phyloP scores from a whole-genome alignment of 192 early-diverging fungal species.

The Jimgerdemannia flammicorona region DNA sequence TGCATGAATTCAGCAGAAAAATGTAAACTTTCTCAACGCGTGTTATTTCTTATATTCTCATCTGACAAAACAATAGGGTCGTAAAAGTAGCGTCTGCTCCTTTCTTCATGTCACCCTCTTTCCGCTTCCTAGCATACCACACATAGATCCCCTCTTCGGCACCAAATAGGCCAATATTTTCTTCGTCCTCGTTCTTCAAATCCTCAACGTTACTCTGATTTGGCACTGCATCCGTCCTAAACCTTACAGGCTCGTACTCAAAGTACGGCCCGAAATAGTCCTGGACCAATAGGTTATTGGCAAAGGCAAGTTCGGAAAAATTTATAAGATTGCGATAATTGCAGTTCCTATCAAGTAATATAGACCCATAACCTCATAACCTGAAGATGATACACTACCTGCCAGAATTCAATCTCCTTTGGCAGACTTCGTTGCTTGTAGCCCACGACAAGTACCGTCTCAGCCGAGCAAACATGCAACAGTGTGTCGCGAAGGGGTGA shows the following conservation, averaged over 20 bases:
- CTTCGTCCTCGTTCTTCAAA: not conserved
- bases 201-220: conserved; percentile 1
- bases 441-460: conserved; percentile 41
- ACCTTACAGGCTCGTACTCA: conserved; percentile 42
- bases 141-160: conserved; percentile 36
- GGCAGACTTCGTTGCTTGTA: conserved; percentile 45
- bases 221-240: not conserved
- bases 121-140: conserved; percentile 34
- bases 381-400: not conserved
- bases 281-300: too few relatives aligned
- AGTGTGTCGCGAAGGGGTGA: conserved; percentile 32
- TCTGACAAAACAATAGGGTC: conserved; percentile 39
- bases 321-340: too few relatives aligned
- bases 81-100: conserved; percentile 44
- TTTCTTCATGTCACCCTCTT: conserved; percentile 19
- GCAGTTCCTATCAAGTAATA: too few relatives aligned
- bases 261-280: conserved; percentile 47
- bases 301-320: too few relatives aligned
- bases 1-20: too few relatives aligned
- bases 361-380: too few relatives aligned
- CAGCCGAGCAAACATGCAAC: conserved; percentile 23
- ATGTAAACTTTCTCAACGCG: too few relatives aligned
- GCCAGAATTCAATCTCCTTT: conserved; percentile 51
- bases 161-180: conserved; percentile 23
- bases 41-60: conserved; percentile 12